phyloP scores from a whole-genome alignment of 1,284 basidiomycete genomes.

The Schizophyllum amplum region DNA sequence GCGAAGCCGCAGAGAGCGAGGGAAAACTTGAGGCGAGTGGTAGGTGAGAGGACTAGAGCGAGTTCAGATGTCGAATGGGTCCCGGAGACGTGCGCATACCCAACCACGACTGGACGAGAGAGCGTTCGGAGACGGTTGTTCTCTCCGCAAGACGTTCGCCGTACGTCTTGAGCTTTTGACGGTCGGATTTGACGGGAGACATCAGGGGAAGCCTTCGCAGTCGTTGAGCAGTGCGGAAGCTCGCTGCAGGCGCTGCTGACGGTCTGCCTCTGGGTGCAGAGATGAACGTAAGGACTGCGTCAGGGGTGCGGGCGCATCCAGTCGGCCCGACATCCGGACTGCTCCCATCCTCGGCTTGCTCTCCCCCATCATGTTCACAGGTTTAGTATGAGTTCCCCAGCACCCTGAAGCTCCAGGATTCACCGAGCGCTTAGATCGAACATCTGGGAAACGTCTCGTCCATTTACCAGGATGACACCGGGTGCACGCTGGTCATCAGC shows the following conservation, averaged over 20 bases:
- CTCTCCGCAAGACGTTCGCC: neutral
- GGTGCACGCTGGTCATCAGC: slow-evolving; percentile 81
- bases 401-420: neutral
- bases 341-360: neutral
- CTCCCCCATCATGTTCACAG: slow-evolving; percentile 49
- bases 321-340: neutral
- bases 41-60: slow-evolving; percentile 45
- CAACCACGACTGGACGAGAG: slow-evolving; percentile 36
- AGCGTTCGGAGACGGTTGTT: slow-evolving; percentile 17
- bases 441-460: slow-evolving; percentile 67
- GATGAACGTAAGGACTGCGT: neutral
- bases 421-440: slow-evolving; percentile 50
- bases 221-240: too few relatives aligned
- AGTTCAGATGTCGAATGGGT: slow-evolving; percentile 4
- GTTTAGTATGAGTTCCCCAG: slow-evolving; percentile 38
- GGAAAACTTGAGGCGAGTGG: slow-evolving; percentile 51
- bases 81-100: slow-evolving; percentile 19
- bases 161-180: neutral
- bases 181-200: neutral
- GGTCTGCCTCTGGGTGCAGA: neutral
- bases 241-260: too few relatives aligned
- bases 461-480: slow-evolving; percentile 57
- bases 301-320: neutral
- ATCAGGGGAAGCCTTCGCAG: too few relatives aligned
- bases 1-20: slow-evolving; percentile 46